Conservation (phyloP, 352 stramenopile species). For the Phytophthora aleatoria region DNA sequence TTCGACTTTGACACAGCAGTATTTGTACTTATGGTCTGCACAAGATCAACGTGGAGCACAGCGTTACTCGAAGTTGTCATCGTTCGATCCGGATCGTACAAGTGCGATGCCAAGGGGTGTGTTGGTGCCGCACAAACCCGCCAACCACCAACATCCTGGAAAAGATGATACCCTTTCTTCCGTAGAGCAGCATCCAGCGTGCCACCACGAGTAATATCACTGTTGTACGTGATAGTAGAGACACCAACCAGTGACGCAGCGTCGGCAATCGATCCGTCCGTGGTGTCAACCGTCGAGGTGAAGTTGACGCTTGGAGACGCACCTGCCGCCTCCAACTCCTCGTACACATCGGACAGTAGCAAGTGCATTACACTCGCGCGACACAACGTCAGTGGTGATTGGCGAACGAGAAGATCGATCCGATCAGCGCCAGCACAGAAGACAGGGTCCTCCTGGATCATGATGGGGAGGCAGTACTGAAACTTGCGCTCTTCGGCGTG, state of each 20-base stretch:
- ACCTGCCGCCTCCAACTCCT: constrained; percentile 7
- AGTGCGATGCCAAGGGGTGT: too few species aligned
- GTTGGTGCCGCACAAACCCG: constrained; percentile 1
- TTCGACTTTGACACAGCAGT: too few species aligned
- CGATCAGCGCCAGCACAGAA: constrained; percentile 47
- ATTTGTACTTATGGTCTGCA: too few species aligned
- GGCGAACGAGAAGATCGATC: constrained; percentile 35
- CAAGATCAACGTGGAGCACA: too few species aligned
- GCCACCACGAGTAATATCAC: too few species aligned
- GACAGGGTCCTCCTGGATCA: constrained; percentile 38
- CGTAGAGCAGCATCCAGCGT: too few species aligned
- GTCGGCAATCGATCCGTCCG: constrained; percentile 2
- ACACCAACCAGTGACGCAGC: too few species aligned
- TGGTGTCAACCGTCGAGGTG: constrained; percentile 19
- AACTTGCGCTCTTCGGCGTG: constrained; percentile 2
- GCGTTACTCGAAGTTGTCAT: too few species aligned
- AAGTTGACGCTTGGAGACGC: constrained; percentile 31
- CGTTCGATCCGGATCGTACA: too few species aligned
- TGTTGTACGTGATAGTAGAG: too few species aligned
- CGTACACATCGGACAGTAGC: constrained; percentile 4
- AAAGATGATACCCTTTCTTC: too few species aligned
- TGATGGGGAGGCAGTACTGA: constrained; percentile 53
- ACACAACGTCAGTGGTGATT: constrained; percentile 25
- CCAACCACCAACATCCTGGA: too few species aligned
- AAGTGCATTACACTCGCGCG: constrained; percentile 48